Percentiles rank a stretch among this genome's conserved stretches.
phyloP scores from a whole-genome alignment of 2,329 filamentous ascomycete genomes.

The Cladorrhinum sp. region DNA sequence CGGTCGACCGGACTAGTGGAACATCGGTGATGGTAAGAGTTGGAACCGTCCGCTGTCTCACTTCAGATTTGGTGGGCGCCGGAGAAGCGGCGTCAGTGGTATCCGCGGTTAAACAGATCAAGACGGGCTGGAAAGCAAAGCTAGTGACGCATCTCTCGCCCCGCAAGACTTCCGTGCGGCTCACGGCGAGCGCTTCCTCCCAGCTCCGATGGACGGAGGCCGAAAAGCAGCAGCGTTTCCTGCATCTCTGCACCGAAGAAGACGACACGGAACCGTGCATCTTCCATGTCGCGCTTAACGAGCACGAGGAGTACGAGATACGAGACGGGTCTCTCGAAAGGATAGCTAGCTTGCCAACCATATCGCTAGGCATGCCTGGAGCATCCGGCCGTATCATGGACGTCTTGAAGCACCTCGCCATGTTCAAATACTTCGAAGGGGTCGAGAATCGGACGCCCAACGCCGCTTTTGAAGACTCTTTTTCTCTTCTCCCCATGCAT shows the following conservation, averaged over 20 bases:
- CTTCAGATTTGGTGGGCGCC: not conserved
- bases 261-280: not conserved
- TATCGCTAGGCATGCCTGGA: not conserved
- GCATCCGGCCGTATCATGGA: not conserved
- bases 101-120: not conserved
- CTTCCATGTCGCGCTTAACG: not conserved
- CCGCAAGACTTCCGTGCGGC: not conserved
- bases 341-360: not conserved
- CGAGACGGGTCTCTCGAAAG: not conserved
- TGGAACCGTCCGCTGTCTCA: not conserved
- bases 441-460: slow-evolving; percentile 3
- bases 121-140: slow-evolving; percentile 3
- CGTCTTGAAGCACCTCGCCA: not conserved
- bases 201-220: no score
- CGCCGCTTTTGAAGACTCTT: not conserved
- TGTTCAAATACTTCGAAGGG: slow-evolving; percentile 6
- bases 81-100: not conserved
- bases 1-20: not conserved
- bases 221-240: not conserved
- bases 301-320: not conserved
- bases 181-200: not conserved
- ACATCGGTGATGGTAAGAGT: not conserved
- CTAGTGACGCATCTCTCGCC: not conserved
- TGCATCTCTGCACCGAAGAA: not conserved
- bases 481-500: not conserved